A percentile compares a stretch with the other conserved stretches of the same genome.
phyloP scores from a whole-genome alignment of 192 early-diverging fungal species.

The Pilobolus umbonatus region DNA sequence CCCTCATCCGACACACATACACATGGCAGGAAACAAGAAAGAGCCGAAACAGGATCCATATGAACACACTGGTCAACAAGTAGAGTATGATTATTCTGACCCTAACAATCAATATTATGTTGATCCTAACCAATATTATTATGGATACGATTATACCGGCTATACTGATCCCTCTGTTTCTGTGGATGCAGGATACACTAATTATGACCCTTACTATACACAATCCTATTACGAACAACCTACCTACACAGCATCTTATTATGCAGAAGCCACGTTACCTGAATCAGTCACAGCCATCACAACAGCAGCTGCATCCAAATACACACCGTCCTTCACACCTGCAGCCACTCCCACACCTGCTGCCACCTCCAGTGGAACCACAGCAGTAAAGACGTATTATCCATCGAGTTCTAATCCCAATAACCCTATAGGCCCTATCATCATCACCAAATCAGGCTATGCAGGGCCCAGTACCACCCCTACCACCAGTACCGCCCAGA shows the following conservation, averaged over 20 bases:
- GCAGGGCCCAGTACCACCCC: not conserved
- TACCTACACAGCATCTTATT: slow-evolving; percentile 1
- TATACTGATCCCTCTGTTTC: not conserved
- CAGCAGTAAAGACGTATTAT: not conserved
- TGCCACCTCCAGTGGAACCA: not conserved
- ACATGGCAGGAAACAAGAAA: no score
- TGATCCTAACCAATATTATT: slow-evolving; percentile 16
- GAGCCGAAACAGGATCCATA: no score
- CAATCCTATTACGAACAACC: not conserved
- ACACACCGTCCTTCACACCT: not conserved
- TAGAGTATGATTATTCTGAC: slow-evolving; percentile 11
- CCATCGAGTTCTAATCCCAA: slow-evolving; percentile 4
- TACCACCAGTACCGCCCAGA: not conserved
- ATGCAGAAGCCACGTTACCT: slow-evolving; percentile 1
- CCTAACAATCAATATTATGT: slow-evolving; percentile 8
- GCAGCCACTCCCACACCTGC: not conserved
- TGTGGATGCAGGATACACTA: not conserved
- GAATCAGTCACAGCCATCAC: slow-evolving; percentile 6
- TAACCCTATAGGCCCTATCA: not conserved
- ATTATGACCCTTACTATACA: slow-evolving; percentile 4
- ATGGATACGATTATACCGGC: not conserved
- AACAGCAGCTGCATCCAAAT: not conserved
- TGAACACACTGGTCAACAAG: slow-evolving; percentile 7
- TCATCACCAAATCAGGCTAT: slow-evolving; percentile 9
- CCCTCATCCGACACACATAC: no score